Conservation (phyloP, 2,329 filamentous ascomycete species). For the Nemania sp. region DNA sequence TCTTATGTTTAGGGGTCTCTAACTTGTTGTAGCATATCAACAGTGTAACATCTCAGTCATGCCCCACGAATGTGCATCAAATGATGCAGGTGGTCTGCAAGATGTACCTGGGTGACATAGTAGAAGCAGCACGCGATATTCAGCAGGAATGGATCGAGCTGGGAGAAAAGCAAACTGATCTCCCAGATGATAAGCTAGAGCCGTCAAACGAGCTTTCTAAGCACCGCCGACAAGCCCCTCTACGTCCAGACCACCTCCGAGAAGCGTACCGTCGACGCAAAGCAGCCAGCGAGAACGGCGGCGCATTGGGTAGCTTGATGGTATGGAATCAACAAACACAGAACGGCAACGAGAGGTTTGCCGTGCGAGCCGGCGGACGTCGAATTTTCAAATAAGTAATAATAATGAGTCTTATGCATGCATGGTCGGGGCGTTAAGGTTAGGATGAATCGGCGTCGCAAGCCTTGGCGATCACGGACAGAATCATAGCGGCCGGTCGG, state of each 20-base stretch:
- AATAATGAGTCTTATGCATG: constrained; percentile 5
- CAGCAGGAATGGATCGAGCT: constrained; percentile 77
- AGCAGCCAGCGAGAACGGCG: constrained; percentile 70
- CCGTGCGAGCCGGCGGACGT: constrained; percentile 63
- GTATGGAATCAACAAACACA: constrained; percentile 71
- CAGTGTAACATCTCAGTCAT: constrained; percentile 82
- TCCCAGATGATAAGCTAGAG: constrained; percentile 56
- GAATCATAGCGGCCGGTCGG: neutral
- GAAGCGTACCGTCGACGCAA: constrained; percentile 79
- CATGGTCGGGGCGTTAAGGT: constrained; percentile 31
- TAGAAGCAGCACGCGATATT: constrained; percentile 76
- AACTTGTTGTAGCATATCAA: constrained; percentile 72
- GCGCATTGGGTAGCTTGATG: constrained; percentile 67
- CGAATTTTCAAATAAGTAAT: constrained; percentile 63
- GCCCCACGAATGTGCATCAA: constrained; percentile 77
- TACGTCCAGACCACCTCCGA: constrained; percentile 79
- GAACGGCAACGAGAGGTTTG: constrained; percentile 71
- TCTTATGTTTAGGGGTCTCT: neutral
- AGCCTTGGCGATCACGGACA: neutral
- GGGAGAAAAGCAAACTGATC: constrained; percentile 68
- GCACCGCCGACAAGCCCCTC: constrained; percentile 63
- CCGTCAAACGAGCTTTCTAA: constrained; percentile 52
- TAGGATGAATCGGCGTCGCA: neutral
- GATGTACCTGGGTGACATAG: constrained; percentile 80
- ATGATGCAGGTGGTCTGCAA: constrained; percentile 83